A percentile compares a stretch with the other conserved stretches of the same genome.
phyloP scores from a whole-genome alignment of 2,329 filamentous ascomycete species.

The Fusarium sp. region DNA sequence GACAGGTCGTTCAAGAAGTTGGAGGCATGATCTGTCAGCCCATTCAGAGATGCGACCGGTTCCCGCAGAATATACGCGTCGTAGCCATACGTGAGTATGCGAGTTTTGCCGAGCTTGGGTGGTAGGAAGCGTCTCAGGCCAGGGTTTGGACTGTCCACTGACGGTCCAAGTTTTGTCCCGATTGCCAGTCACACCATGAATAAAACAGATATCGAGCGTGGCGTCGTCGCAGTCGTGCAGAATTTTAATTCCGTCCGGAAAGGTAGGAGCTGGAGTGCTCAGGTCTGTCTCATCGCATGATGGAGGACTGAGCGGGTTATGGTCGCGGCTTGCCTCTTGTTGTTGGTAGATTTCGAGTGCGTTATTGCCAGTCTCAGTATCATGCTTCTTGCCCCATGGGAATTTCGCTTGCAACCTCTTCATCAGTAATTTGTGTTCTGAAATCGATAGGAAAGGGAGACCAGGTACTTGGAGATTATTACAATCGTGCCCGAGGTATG shows the following conservation, averaged over 20 bases:
- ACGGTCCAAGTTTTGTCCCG: conserved; percentile 58
- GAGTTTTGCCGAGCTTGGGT: conserved; percentile 48
- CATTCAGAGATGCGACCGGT: conserved; percentile 41
- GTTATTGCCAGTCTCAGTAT: too few relatives aligned
- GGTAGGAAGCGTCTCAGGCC: conserved; percentile 55
- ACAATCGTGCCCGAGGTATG: too few relatives aligned
- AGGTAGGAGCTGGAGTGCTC: neutral
- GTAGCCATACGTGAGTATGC: conserved; percentile 60
- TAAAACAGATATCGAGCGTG: conserved; percentile 52
- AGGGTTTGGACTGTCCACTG: conserved; percentile 47
- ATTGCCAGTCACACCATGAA: conserved; percentile 60
- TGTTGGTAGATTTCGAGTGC: too few relatives aligned
- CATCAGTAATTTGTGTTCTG: too few relatives aligned
- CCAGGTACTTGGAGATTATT: too few relatives aligned
- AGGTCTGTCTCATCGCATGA: neutral
- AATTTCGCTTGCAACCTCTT: too few relatives aligned
- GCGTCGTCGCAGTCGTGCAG: conserved; percentile 23
- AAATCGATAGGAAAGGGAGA: too few relatives aligned
- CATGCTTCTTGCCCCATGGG: too few relatives aligned
- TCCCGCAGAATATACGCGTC: conserved; percentile 50
- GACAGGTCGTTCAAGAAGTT: conserved; percentile 52
- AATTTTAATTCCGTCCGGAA: conserved; percentile 31
- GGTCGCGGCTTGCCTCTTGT: too few relatives aligned
- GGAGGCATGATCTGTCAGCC: conserved; percentile 50
- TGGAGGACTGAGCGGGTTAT: neutral